A percentile compares a stretch with the other conserved stretches of the same genome.
phyloP scores from a whole-genome alignment of 139 green algal genomes.

The Volvox reticuliferus region DNA sequence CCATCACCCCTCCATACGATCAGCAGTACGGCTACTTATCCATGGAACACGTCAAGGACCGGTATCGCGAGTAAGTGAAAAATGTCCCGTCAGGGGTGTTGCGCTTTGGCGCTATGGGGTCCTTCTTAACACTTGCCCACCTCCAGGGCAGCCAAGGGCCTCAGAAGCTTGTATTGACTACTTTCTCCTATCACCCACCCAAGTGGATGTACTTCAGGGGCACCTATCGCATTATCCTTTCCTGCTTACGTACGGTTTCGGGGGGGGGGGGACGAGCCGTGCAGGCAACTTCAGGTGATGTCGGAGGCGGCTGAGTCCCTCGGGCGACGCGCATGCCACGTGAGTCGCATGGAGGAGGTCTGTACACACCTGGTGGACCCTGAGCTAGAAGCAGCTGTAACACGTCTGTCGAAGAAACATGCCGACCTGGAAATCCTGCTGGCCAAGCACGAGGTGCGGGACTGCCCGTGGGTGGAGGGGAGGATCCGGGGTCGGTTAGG shows the following conservation, averaged over 20 bases:
- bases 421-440: conserved; percentile 19
- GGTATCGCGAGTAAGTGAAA: conserved; percentile 20
- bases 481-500: neutral
- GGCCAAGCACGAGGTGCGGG: conserved; percentile 3
- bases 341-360: neutral
- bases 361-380: conserved; percentile 1
- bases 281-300: neutral
- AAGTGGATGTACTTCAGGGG: too few species aligned
- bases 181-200: too few species aligned
- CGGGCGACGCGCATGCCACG: neutral
- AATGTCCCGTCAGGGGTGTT: too few species aligned
- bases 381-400: neutral
- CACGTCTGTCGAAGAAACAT: conserved; percentile 4
- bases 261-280: neutral
- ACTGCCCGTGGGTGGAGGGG: neutral
- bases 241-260: neutral
- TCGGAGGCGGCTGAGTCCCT: neutral
- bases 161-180: too few species aligned
- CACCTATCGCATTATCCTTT: neutral
- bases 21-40: conserved; percentile 30
- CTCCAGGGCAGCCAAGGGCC: too few species aligned
- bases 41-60: conserved; percentile 14
- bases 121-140: too few species aligned
- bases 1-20: neutral
- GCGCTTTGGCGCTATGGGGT: too few species aligned